Base-by-base conservation (phyloP, 768 basidiomycete genomes). In the Albatrellus ellisii region DNA sequence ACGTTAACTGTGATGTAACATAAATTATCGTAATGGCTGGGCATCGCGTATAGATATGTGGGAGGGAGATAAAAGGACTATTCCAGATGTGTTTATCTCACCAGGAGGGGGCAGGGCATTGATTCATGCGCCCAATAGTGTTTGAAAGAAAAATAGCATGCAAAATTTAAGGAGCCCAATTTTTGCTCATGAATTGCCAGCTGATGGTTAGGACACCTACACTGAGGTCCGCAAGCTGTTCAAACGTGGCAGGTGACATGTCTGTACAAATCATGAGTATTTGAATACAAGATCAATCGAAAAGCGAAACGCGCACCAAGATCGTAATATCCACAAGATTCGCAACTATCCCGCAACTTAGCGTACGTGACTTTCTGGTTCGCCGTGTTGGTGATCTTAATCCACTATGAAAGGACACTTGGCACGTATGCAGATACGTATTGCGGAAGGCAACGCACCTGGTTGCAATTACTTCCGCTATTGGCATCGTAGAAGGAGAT, bases 191-290 rank as follows among this genome's bases (percentile, higher is more conserved):
- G 32, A 48, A 48, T 6, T 39, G 9, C 50, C 50, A 51, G 0
- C 2, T 0, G 8, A 44, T 27, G 15, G 5, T 0, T 27, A 49
- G 27, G 22, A 46, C 47, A 20, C 50, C 50, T 2, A 6, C 17
- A n/a, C 4, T 0, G 2, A 39, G 44, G 1, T 25, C 0, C 14
- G 42, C 47, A 11, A 51, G 27, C 12, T 12, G 0, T 10, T 44
- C 0, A 39, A 51, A 51, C 11, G 20, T 18, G 22, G 35, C 15
- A 12, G 39, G 47, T 11, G 50, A 49, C 44, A 51, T 43, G 41
- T 51, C 50, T 51, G 32, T 3, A 26, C n/a, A 31, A 29, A 17
- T 22, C 26, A 26, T 36, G 17, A 10, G 15, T 21, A 2, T 11
- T 28, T 2, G n/a, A 22, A 39, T 46, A 26, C 37, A 40, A n/a